phyloP scores from a whole-genome alignment of 768 basidiomycete species.

The Mycena latifolia region DNA sequence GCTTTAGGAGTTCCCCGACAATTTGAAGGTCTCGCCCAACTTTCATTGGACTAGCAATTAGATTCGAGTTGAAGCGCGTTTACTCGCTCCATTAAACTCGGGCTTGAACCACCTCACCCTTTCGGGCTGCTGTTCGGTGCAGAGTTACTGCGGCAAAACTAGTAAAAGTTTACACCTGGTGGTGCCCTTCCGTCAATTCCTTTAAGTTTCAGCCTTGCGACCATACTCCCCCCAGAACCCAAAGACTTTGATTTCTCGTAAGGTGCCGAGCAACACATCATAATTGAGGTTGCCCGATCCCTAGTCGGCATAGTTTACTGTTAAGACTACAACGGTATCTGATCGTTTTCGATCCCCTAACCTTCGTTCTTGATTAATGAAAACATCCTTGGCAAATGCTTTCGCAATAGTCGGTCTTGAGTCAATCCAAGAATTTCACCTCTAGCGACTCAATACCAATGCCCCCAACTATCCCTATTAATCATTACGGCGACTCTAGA shows the following conservation, averaged over 20 bases:
- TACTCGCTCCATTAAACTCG: no score
- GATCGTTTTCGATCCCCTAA: constrained; percentile 89
- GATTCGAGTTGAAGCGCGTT: no score
- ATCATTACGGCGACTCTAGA: constrained; percentile 86
- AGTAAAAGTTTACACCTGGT: constrained; percentile 45
- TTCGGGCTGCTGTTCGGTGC: no score
- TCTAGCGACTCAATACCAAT: constrained; percentile 86
- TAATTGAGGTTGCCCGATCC: constrained; percentile 58
- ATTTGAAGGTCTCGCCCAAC: no score
- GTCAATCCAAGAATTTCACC: constrained; percentile 90
- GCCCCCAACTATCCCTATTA: constrained; percentile 88
- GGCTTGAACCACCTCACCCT: no score
- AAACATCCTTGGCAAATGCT: constrained; percentile 56
- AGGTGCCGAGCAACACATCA: constrained; percentile 82
- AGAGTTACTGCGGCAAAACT: no score
- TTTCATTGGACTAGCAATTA: no score
- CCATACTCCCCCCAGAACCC: constrained; percentile 87
- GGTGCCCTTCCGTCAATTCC: constrained; percentile 75
- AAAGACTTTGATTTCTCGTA: constrained; percentile 92
- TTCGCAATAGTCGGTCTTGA: constrained; percentile 85
- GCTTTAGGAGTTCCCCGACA: no score
- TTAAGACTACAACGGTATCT: constrained; percentile 60
- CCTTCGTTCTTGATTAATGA: constrained; percentile 57
- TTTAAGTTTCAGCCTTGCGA: constrained; percentile 74
- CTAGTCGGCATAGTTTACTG: constrained; percentile 24